Percentiles rank a stretch among this genome's conserved stretches.
Evolutionary conservation across 2,329 filamentous ascomycete genomes (phyloP).

Genomic region (Fusarium graminum): DNA sequence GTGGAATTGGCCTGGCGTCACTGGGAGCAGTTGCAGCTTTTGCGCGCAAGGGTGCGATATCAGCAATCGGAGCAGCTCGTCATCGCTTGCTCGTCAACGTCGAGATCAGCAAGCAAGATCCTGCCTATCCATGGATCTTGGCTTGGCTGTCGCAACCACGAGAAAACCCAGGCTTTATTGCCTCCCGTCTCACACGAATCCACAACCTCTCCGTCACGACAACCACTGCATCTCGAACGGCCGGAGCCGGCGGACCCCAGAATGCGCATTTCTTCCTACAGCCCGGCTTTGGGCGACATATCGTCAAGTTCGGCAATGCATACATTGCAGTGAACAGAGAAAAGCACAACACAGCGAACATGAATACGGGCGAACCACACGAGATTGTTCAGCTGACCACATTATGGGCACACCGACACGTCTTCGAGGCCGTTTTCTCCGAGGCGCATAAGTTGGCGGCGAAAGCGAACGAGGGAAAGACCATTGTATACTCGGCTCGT

Average conservation of each 20-base stretch:
- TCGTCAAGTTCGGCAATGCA: slow-evolving; percentile 86
- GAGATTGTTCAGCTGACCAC: slow-evolving; percentile 95
- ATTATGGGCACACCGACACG: slow-evolving; percentile 86
- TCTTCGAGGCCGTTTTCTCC: slow-evolving; percentile 90
- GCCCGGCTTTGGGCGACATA: slow-evolving; percentile 89
- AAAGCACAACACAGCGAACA: slow-evolving; percentile 85
- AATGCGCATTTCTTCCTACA: slow-evolving; percentile 88
- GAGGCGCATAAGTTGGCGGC: slow-evolving; percentile 87
- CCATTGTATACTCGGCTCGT: slow-evolving; percentile 87
- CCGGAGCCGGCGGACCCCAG: slow-evolving; percentile 72
- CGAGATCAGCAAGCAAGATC: slow-evolving; percentile 94
- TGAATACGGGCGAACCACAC: slow-evolving; percentile 88
- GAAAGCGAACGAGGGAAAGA: slow-evolving; percentile 89
- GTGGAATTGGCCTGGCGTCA: slow-evolving; percentile 90
- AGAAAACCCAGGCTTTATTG: slow-evolving; percentile 70
- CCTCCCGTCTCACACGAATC: slow-evolving; percentile 69
- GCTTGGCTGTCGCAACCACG: slow-evolving; percentile 93
- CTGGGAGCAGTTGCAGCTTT: slow-evolving; percentile 86
- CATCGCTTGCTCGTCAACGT: slow-evolving; percentile 92
- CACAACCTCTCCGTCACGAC: slow-evolving; percentile 71
- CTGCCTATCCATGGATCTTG: slow-evolving; percentile 93
- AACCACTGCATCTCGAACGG: slow-evolving; percentile 70
- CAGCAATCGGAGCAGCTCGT: slow-evolving; percentile 79
- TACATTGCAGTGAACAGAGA: slow-evolving; percentile 90
- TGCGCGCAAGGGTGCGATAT: slow-evolving; percentile 80